A percentile compares a stretch with the other conserved stretches of the same genome.
Evolutionary conservation across 2,329 filamentous ascomycete genomes (phyloP).

Genomic region (Fusarium sp.): DNA sequence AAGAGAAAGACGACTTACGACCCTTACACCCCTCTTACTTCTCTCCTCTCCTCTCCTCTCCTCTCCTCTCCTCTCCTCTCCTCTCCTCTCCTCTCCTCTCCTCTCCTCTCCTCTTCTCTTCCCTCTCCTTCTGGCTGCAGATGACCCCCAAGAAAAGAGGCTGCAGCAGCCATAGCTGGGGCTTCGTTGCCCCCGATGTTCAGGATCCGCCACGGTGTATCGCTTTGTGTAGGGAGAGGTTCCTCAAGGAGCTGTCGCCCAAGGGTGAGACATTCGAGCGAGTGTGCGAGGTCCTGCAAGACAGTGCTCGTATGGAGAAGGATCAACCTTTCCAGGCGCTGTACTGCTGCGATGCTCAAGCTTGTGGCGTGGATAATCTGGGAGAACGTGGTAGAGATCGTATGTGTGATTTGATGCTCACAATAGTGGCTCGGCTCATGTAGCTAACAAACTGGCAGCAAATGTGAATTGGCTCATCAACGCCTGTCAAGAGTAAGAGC

Average conservation of each 20-base stretch:
- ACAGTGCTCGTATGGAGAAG: constrained; percentile 43
- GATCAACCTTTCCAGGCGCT: constrained; percentile 58
- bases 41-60: no score
- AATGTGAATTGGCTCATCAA: constrained; percentile 66
- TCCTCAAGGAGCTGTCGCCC: constrained; percentile 50
- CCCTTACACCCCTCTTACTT: not conserved
- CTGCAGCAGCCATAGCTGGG: constrained; percentile 49
- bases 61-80: not conserved
- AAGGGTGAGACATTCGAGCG: constrained; percentile 49
- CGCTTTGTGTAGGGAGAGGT: constrained; percentile 51
- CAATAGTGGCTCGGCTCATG: not conserved
- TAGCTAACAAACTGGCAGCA: constrained; percentile 53
- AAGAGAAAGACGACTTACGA: constrained; percentile 10
- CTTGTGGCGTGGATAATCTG: constrained; percentile 62
- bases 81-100: not conserved
- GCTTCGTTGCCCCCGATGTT: constrained; percentile 48
- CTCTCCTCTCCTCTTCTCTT: no score
- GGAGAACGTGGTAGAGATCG: constrained; percentile 59
- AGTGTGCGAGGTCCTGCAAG: constrained; percentile 52
- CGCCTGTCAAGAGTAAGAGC: constrained; percentile 62
- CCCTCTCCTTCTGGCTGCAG: not conserved
- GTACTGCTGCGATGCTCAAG: constrained; percentile 66
- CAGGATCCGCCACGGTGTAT: constrained; percentile 54
- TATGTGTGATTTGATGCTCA: constrained; percentile 42
- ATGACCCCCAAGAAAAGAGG: constrained; percentile 28